Evolutionary conservation across 208 protist genomes (phyloP).

Genomic region (Trypanosoma vivax): DNA sequence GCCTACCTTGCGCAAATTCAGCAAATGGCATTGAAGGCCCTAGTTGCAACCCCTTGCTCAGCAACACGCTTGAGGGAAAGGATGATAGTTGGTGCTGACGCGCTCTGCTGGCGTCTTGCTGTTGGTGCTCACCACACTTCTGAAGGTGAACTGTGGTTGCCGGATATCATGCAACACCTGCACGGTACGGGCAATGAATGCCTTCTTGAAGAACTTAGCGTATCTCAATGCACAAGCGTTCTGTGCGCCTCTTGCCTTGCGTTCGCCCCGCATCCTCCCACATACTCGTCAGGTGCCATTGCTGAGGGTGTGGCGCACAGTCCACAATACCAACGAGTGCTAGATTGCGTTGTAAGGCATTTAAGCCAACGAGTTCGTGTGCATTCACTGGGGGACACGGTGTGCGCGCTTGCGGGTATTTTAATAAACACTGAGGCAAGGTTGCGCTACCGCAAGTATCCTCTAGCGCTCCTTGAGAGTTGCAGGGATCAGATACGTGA

Average conservation of each 20-base stretch:
- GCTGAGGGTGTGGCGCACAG: not conserved
- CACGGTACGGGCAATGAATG: not conserved
- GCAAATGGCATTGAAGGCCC: conserved; percentile 2
- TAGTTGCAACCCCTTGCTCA: not conserved
- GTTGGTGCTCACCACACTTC: not conserved
- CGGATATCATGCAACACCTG: not conserved
- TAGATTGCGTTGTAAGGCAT: conserved; percentile 17
- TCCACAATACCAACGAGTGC: not conserved
- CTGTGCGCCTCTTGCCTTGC: conserved; percentile 19
- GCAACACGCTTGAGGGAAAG: conserved; percentile 7
- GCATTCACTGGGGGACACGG: conserved; percentile 7
- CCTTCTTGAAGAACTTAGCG: conserved; percentile 3
- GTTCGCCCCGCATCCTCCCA: not conserved
- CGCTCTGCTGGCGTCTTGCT: conserved; percentile 17
- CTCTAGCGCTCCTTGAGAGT: conserved; percentile 11
- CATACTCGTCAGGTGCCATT: too few species aligned
- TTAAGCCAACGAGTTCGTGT: conserved; percentile 15
- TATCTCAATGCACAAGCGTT: conserved; percentile 7
- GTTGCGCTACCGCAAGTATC: conserved; percentile 19
- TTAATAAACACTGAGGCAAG: conserved; percentile 5
- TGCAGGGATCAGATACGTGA: conserved; percentile 5
- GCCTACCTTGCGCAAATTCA: conserved; percentile 10
- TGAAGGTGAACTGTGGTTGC: not conserved
- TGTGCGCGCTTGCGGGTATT: conserved; percentile 7
- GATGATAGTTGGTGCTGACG: conserved; percentile 4